Conservation (phyloP, 2,329 filamentous ascomycete genomes). For the Raffaelea albimanens region DNA sequence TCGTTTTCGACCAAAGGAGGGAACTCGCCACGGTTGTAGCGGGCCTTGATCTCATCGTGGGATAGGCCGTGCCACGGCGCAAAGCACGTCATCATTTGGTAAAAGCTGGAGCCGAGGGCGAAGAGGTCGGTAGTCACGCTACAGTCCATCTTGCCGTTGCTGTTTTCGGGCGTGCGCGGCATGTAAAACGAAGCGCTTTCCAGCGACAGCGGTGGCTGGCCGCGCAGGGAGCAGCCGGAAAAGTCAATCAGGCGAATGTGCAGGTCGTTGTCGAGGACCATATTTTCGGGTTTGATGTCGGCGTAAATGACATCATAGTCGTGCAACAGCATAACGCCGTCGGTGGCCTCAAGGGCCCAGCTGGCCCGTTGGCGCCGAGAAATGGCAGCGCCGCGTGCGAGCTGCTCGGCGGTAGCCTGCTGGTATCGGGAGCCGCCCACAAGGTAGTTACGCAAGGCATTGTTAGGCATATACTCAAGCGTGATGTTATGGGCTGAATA, state of each 20-base stretch:
- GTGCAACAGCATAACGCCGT: conserved; percentile 4
- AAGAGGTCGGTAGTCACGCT: conserved; percentile 8
- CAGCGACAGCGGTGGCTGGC: not conserved
- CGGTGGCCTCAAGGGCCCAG: conserved; percentile 6
- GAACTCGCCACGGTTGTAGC: conserved; percentile 2
- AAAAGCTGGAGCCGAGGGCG: conserved; percentile 7
- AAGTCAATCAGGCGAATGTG: conserved; percentile 5
- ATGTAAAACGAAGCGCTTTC: conserved; percentile 4
- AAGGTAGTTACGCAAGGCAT: not conserved
- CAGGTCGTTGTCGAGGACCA: conserved; percentile 2
- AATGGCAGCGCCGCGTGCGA: conserved; percentile 1
- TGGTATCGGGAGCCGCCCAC: not conserved
- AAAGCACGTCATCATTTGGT: conserved; percentile 3
- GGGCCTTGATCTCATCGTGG: conserved; percentile 3
- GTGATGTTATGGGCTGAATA: no score
- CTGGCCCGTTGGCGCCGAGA: conserved; percentile 2
- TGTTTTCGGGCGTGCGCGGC: conserved; percentile 1
- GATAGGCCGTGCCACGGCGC: not conserved
- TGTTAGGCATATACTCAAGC: conserved; percentile 7
- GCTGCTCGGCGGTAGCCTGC: not conserved
- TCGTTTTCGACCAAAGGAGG: not conserved
- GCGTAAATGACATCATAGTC: conserved; percentile 6
- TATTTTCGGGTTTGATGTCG: conserved; percentile 9
- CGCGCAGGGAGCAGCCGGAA: conserved; percentile 1
- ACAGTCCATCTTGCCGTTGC: not conserved